Evolutionary conservation across 2,329 filamentous ascomycete genomes (phyloP), one percentile per base, ranked within the genome.

Genomic region (Cadophora sp.): DNA sequence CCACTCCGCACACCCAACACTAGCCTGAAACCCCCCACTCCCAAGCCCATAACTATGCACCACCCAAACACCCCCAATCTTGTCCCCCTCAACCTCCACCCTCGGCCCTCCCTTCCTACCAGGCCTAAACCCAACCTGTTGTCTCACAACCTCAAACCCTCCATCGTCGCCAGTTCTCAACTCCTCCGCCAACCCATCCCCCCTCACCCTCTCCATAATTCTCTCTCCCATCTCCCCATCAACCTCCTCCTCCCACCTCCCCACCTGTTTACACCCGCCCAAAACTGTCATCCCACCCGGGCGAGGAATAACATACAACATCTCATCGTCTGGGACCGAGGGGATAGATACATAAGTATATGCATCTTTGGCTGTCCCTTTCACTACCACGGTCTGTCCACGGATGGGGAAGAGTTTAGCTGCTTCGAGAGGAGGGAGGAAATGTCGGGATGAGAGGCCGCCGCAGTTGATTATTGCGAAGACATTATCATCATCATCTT

Each of bases 1-100:
- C 65, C 74, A 72, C 64, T 71, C 74, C 31, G 75, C 73, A 67
- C 72, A 73, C 3, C 75, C 75, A 67, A 74, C 65, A 53, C 74
- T 76, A 58, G 73, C 75, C 66, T 77, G 76, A 73, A 76, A 82
- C 64, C 83, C 83, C 51, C 79, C 82, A 2, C 81, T 82, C 26
- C 78, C 79, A 79, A 84, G 81, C 14, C 82, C 83, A 79, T 84
- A 85, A 62, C 78, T 75, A 79, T 84, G 83, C 46, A 83, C 79
- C 11, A 83, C 76, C 64, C 71, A 74, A 72, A 72, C 71, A 4
- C 72, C 76, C 14, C 77, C 74, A 11, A 70, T 53, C 26, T 71
- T 73, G 69, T 71, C 61, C 14, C 69, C 69, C 71, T 83, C 81
- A 55, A 74, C 69, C 73, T 83, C 82, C 16, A 83, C 74, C 71